Evolutionary conservation across 2,329 filamentous ascomycete species (phyloP), one percentile per base, ranked within the genome.

Genomic region (Herpotrichia juniperi): DNA sequence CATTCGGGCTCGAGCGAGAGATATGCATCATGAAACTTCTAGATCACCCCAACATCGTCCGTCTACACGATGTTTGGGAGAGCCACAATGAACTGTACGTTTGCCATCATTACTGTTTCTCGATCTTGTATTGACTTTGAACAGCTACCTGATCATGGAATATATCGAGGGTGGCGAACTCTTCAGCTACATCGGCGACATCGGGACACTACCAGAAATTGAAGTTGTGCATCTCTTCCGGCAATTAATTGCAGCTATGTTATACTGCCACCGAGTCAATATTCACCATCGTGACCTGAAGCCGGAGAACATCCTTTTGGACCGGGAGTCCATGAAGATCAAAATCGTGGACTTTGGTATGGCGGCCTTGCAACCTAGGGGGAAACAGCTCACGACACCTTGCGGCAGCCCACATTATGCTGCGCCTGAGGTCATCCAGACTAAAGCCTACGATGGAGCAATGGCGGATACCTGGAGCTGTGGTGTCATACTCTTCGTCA

Each of bases 331-430:
- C 42, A 83, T 88, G 47, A 86, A 90, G 51, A 87, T 97, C 72
- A 99, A 97, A 76, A 87, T 99, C 63, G 93, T 93, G 46, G 94
- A 99, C 73, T 99, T 99, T 73, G 93, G 94, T 35, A 97, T 99
- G 93, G 94, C 94, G 39, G 93, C 93, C 3, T 80, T 97, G 35
- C 93, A 97, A 71, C 90, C 90, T 3, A 83, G 85, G 21, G 88
- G 86, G 8, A 87, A 91, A 59, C 87, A 87, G 68, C 83, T 99
- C 24, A 89, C 85, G 50, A 97, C 94, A 1, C 91, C 93, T 4
- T 99, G 94, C 65, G 94, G 94, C 17, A 97, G 94, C 58, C 94
- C 94, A 19, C 94, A 97, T 74, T 99, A 99, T 66, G 93, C 93
- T 16, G 93, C 94, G 0, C 94, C 94, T 0, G 94, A 99, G 71